phyloP scores from a whole-genome alignment of 371 early-diverging fungal species.

The Apophysomyces variabilis region DNA sequence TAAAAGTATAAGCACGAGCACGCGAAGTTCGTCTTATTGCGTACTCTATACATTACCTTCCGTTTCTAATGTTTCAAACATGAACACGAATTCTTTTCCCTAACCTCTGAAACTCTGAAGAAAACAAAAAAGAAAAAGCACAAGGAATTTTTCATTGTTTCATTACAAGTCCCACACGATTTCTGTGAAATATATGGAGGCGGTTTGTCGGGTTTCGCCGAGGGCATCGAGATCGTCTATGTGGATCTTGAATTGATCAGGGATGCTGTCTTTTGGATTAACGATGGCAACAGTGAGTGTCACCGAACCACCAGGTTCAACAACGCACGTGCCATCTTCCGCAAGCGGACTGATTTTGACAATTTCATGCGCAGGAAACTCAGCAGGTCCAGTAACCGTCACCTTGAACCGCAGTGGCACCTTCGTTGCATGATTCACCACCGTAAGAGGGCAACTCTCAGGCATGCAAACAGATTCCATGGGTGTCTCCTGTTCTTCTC shows the following conservation, averaged over 20 bases:
- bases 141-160: slow-evolving; percentile 10
- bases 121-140: slow-evolving; percentile 10
- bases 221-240: slow-evolving; percentile 77
- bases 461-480: slow-evolving; percentile 39
- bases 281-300: slow-evolving; percentile 63
- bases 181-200: slow-evolving; percentile 72
- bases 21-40: background rate
- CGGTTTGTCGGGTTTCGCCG: slow-evolving; percentile 63
- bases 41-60: background rate
- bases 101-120: slow-evolving; percentile 3
- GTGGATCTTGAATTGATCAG: slow-evolving; percentile 80
- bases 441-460: slow-evolving; percentile 45
- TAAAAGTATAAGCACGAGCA: background rate
- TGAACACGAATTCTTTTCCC: background rate
- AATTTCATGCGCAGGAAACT: slow-evolving; percentile 68
- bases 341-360: slow-evolving; percentile 61
- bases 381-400: slow-evolving; percentile 75
- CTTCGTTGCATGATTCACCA: slow-evolving; percentile 68
- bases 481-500: slow-evolving; percentile 10
- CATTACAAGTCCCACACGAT: slow-evolving; percentile 49
- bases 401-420: slow-evolving; percentile 73
- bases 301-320: slow-evolving; percentile 64
- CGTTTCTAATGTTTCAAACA: background rate
- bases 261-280: slow-evolving; percentile 69
- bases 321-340: slow-evolving; percentile 53